Evolutionary conservation across 345 rosid species (phyloP).

Genomic region (Eucalyptus melliodora): DNA sequence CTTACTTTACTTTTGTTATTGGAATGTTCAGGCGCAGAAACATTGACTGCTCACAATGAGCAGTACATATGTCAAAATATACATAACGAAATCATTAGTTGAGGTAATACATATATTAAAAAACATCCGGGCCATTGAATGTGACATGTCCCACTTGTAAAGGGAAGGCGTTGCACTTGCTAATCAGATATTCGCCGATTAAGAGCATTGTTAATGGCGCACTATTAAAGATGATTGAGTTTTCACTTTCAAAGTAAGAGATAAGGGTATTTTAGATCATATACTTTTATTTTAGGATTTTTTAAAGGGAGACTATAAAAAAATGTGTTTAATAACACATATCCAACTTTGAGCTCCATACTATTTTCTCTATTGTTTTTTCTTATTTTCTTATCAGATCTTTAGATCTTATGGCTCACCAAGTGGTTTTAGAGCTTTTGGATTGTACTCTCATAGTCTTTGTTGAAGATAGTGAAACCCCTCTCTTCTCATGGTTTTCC

Average conservation of each 20-base stretch:
- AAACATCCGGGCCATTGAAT: neutral
- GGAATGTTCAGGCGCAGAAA: neutral
- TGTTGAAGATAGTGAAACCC: no score
- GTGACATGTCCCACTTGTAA: neutral
- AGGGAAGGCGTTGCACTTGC: neutral
- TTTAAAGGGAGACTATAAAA: no score
- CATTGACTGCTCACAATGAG: neutral
- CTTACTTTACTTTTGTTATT: neutral
- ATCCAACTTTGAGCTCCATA: no score
- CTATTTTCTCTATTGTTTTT: rapidly evolving
- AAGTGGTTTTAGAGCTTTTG: no score
- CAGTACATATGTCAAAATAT: neutral
- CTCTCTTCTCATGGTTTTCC: no score
- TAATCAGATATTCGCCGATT: neutral
- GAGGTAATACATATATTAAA: neutral
- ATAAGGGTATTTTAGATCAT: no score
- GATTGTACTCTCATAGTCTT: rapidly evolving
- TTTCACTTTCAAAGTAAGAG: no score
- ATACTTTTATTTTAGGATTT: no score
- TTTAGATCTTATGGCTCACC: no score
- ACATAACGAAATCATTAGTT: neutral
- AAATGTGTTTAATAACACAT: no score
- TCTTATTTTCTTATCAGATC: no score
- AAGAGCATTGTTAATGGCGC: neutral
- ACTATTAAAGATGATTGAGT: neutral